These are phyloP conservation scores for Pythium coloratum DNA, from an alignment of 352 stramenopile genomes.

Conservation along the genomic window DNA sequence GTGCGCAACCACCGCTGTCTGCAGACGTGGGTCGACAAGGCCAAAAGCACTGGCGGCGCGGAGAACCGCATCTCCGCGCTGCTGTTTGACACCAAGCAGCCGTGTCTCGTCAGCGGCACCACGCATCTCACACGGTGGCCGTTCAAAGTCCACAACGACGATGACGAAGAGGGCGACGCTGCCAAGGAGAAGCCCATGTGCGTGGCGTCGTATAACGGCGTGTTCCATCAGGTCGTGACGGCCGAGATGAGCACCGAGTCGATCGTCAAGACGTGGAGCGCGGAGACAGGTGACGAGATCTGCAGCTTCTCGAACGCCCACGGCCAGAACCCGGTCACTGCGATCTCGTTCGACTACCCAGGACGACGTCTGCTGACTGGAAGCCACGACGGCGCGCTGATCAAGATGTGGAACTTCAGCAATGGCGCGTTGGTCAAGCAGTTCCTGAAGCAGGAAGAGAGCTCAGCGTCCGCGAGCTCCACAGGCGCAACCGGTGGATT, in stretches of 20 bases:
- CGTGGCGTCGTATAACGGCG: conserved; percentile 72
- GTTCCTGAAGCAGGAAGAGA: conserved; percentile 65
- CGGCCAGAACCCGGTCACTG: conserved; percentile 66
- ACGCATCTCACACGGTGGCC: conserved; percentile 71
- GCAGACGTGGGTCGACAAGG: conserved; percentile 71
- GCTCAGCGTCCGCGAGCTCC: background rate
- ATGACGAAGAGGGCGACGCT: conserved; percentile 43
- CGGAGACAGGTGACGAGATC: conserved; percentile 82
- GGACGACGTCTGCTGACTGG: conserved; percentile 78
- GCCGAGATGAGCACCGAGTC: conserved; percentile 72
- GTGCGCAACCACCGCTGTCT: conserved; percentile 79
- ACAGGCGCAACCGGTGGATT: background rate
- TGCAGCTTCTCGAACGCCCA: conserved; percentile 78
- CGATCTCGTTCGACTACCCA: conserved; percentile 81
- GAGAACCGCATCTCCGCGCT: conserved; percentile 72
- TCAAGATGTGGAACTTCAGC: conserved; percentile 92
- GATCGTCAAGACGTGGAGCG: conserved; percentile 83
- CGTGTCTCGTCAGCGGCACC: conserved; percentile 65
- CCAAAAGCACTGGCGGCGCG: conserved; percentile 49
- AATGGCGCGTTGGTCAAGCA: conserved; percentile 85
- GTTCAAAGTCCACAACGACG: conserved; percentile 48
- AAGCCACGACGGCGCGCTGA: conserved; percentile 66
- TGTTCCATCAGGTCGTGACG: conserved; percentile 85
- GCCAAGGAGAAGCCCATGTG: conserved; percentile 49
- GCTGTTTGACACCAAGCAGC: conserved; percentile 64